Percentiles rank a stretch among this genome's conserved stretches.
These are phyloP conservation scores for Mycena epipterygia DNA, from an alignment of 768 basidiomycete genomes.

Conservation along the genomic window DNA sequence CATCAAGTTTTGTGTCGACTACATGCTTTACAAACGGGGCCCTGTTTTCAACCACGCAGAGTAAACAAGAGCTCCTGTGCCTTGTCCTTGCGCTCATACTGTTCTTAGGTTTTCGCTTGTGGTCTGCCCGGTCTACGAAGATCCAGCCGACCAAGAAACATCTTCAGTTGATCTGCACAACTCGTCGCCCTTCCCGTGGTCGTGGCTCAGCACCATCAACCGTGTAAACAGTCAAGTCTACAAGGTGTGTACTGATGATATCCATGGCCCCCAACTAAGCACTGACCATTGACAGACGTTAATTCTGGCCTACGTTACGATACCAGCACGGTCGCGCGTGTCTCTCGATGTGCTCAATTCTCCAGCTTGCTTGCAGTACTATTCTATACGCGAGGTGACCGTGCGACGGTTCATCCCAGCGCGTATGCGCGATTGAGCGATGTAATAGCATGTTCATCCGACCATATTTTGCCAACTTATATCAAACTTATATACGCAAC, in stretches of 20 bases:
- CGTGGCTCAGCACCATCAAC: slow-evolving; percentile 97
- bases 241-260: slow-evolving; percentile 69
- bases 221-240: slow-evolving; percentile 97
- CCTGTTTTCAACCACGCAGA: slow-evolving; percentile 97
- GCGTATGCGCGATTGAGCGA: slow-evolving; percentile 85
- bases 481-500: slow-evolving; percentile 8
- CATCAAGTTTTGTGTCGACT: slow-evolving; percentile 98
- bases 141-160: slow-evolving; percentile 74
- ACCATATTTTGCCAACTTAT: slow-evolving; percentile 16
- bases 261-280: not conserved
- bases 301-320: slow-evolving; percentile 91
- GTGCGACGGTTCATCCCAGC: slow-evolving; percentile 91
- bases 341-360: slow-evolving; percentile 67
- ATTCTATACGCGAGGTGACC: slow-evolving; percentile 87
- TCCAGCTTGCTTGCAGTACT: slow-evolving; percentile 82
- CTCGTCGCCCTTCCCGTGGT: slow-evolving; percentile 85
- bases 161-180: slow-evolving; percentile 79
- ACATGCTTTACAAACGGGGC: slow-evolving; percentile 93
- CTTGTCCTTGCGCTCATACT: slow-evolving; percentile 1
- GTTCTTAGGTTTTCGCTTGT: slow-evolving; percentile 85
- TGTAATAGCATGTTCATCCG: not conserved
- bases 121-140: slow-evolving; percentile 93
- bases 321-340: slow-evolving; percentile 79
- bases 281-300: slow-evolving; percentile 75
- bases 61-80: slow-evolving; percentile 53